These are phyloP conservation scores for Mucuna pruriens DNA, from an alignment of 306 rosid genomes.

Conservation along the genomic window DNA sequence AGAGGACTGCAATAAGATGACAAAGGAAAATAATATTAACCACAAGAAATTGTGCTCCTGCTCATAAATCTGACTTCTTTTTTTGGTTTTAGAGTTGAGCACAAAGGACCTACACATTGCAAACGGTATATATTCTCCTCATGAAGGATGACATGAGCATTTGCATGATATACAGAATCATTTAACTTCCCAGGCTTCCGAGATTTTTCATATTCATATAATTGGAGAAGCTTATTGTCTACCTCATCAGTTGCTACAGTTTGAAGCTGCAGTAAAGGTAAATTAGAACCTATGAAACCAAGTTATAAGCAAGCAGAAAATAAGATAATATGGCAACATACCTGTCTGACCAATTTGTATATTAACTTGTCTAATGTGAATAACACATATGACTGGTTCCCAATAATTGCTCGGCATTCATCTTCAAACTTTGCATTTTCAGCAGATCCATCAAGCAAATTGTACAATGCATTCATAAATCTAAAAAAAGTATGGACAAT, in stretches of 20 bases:
- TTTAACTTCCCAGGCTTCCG: conserved; percentile 72
- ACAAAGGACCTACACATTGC: conserved; percentile 69
- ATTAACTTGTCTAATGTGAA: conserved; percentile 96
- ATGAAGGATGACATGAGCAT: conserved; percentile 85
- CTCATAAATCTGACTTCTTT: background rate
- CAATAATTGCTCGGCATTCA: conserved; percentile 91
- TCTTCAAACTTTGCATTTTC: conserved; percentile 97
- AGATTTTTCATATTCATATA: conserved; percentile 84
- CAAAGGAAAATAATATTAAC: conserved; percentile 21
- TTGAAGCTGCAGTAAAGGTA: conserved; percentile 78
- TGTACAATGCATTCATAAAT: conserved; percentile 81
- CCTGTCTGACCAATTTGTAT: conserved; percentile 94
- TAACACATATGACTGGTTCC: conserved; percentile 89
- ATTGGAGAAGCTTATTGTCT: conserved; percentile 85
- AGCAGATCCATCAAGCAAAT: conserved; percentile 86
- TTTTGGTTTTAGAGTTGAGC: background rate
- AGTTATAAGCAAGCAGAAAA: conserved; percentile 23
- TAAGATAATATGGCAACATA: conserved; percentile 18
- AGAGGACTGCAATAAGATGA: conserved; percentile 61
- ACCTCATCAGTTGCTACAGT: conserved; percentile 77
- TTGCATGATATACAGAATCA: conserved; percentile 87
- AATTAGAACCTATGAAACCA: conserved; percentile 42
- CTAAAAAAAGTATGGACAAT: conserved; percentile 46
- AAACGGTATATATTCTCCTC: conserved; percentile 91
- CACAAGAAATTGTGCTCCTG: background rate